Conservation (phyloP, 805 yeast species). For the Yueomyces sp. region DNA sequence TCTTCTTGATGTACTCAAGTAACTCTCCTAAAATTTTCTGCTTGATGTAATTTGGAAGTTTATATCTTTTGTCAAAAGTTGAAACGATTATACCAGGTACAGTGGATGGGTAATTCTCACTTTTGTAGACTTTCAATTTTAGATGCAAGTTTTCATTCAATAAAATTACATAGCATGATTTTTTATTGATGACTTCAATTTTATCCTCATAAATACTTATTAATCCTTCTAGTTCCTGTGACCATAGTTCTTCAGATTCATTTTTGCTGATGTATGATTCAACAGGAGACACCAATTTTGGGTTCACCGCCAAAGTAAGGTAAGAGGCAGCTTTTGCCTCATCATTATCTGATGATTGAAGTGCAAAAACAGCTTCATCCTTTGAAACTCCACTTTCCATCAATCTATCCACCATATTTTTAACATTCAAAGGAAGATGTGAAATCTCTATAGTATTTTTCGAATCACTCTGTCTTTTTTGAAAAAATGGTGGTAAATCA, state of each 20-base stretch:
- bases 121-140: conserved; percentile 29
- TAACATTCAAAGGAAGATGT: conserved; percentile 27
- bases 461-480: conserved; percentile 43
- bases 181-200: conserved; percentile 21
- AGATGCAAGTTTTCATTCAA: conserved; percentile 22
- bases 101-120: conserved; percentile 45
- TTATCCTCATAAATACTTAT: conserved; percentile 42
- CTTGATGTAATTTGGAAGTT: conserved; percentile 60
- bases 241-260: conserved; percentile 45
- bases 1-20: conserved; percentile 29
- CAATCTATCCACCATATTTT: conserved; percentile 45
- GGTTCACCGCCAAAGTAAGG: conserved; percentile 25
- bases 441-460: conserved; percentile 40
- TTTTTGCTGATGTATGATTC: conserved; percentile 6
- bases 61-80: conserved; percentile 28
- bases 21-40: conserved; percentile 39
- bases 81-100: conserved; percentile 59
- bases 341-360: conserved; percentile 30
- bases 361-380: conserved; percentile 42
- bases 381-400: conserved; percentile 57
- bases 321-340: conserved; percentile 39
- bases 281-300: conserved; percentile 12
- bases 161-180: conserved; percentile 20
- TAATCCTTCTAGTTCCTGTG: conserved; percentile 61
- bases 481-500: conserved; percentile 63